A percentile compares a stretch with the other conserved stretches of the same genome.
phyloP scores from a whole-genome alignment of 2,329 filamentous ascomycete genomes.

The Nigrospora oryzae region DNA sequence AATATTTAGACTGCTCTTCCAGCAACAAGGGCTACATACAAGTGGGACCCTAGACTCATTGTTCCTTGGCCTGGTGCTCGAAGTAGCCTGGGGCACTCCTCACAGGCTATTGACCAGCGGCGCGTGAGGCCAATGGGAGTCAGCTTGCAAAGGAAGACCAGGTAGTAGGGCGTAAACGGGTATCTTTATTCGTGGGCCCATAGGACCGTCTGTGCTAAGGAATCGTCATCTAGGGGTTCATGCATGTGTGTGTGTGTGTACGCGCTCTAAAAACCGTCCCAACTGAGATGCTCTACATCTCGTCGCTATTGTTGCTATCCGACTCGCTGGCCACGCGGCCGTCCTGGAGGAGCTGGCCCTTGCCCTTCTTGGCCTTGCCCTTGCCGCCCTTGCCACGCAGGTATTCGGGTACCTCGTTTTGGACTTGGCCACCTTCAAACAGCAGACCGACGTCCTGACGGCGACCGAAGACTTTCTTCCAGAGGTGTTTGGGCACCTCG shows the following conservation, averaged over 20 bases:
- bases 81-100: no score
- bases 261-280: neutral
- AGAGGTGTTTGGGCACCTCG: constrained; percentile 24
- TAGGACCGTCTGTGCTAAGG: neutral
- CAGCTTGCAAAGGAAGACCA: no score
- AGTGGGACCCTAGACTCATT: no score
- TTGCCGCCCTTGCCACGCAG: constrained; percentile 31
- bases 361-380: constrained; percentile 30
- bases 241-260: neutral
- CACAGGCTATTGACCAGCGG: no score
- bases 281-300: constrained; percentile 1
- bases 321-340: constrained; percentile 19
- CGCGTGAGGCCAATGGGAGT: no score
- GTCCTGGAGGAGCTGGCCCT: constrained; percentile 21
- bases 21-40: no score
- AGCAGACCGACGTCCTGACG: constrained; percentile 31
- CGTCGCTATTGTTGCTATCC: constrained; percentile 20
- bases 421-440: constrained; percentile 31
- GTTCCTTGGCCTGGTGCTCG: no score
- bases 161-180: neutral
- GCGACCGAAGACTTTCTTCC: constrained; percentile 32
- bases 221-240: neutral
- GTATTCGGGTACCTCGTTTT: constrained; percentile 31
- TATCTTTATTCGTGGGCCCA: neutral
- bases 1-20: no score